Conservation (phyloP, 805 yeast genomes). For the Candida maris region DNA sequence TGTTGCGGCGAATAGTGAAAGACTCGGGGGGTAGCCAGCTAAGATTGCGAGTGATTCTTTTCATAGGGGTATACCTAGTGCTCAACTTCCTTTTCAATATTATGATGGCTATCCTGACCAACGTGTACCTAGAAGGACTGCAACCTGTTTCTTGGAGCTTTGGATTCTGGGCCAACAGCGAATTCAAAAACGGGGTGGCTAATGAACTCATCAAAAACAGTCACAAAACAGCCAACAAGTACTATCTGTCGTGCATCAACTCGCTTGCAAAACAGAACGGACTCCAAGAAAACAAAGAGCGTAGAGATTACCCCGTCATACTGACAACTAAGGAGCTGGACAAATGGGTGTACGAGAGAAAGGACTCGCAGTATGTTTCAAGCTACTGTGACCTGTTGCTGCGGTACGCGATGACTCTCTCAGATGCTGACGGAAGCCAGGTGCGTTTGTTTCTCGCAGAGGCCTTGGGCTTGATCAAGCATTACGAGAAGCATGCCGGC, state of each 20-base stretch:
- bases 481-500: constrained; percentile 23
- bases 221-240: constrained; percentile 31
- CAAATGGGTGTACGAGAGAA: constrained; percentile 25
- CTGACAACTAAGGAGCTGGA: constrained; percentile 21
- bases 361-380: constrained; percentile 32
- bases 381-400: constrained; percentile 36
- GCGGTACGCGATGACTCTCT: constrained; percentile 36
- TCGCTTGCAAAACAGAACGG: constrained; percentile 28
- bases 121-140: constrained; percentile 25
- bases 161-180: constrained; percentile 27
- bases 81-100: constrained; percentile 35
- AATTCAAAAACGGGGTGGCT: constrained; percentile 35
- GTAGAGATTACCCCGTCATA: constrained; percentile 12
- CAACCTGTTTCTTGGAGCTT: constrained; percentile 28
- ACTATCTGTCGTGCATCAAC: constrained; percentile 31
- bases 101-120: constrained; percentile 31
- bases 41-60: constrained; percentile 41
- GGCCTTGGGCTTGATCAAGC: constrained; percentile 30
- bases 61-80: constrained; percentile 39
- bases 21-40: constrained; percentile 39
- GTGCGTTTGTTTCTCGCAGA: constrained; percentile 25
- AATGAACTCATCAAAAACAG: constrained; percentile 35
- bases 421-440: constrained; percentile 22
- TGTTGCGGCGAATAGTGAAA: constrained; percentile 23
- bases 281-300: constrained; percentile 18